Percentiles rank a stretch among this genome's conserved stretches.
These are phyloP conservation scores for Salisapilia sapeloensis DNA, from an alignment of 352 stramenopile genomes.

Conservation along the genomic window DNA sequence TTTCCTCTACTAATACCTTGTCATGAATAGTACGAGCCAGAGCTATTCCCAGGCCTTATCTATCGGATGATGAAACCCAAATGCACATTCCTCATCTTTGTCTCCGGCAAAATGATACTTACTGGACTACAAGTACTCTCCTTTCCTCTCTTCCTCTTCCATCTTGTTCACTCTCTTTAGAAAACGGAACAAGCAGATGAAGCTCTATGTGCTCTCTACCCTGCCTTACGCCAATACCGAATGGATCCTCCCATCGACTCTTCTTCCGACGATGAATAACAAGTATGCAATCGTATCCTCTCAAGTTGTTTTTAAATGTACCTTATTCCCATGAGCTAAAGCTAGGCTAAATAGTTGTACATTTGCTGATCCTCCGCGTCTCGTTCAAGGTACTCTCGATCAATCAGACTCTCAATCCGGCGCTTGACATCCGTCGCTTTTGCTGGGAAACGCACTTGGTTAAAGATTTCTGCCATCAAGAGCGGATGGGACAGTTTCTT, in stretches of 20 bases:
- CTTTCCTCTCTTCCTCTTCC: no score
- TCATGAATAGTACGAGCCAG: slow-evolving; percentile 88
- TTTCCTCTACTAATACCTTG: neutral
- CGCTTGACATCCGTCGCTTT: slow-evolving; percentile 77
- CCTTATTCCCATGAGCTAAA: no score
- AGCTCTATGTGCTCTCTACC: slow-evolving; percentile 12
- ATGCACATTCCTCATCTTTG: slow-evolving; percentile 99
- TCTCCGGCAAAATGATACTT: slow-evolving; percentile 96
- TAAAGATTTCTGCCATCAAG: slow-evolving; percentile 93
- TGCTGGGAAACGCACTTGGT: slow-evolving; percentile 81
- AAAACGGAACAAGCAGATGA: slow-evolving; percentile 8
- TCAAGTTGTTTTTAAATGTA: no score
- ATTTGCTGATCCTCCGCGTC: slow-evolving; percentile 61
- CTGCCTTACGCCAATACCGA: slow-evolving; percentile 10
- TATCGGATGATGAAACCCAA: slow-evolving; percentile 95
- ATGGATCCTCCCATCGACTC: no score
- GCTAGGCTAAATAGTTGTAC: slow-evolving; percentile 78
- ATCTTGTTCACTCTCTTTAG: no score
- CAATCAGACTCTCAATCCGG: slow-evolving; percentile 81
- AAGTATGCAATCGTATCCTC: no score
- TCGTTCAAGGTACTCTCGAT: slow-evolving; percentile 79
- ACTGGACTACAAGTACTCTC: slow-evolving; percentile 80
- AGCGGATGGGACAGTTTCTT: slow-evolving; percentile 92
- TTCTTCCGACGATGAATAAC: no score
- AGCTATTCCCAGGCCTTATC: slow-evolving; percentile 99